Evolutionary conservation across 352 stramenopile species (phyloP), one percentile per base, ranked within the genome.

Genomic region (Globisporangium cederbergense): DNA sequence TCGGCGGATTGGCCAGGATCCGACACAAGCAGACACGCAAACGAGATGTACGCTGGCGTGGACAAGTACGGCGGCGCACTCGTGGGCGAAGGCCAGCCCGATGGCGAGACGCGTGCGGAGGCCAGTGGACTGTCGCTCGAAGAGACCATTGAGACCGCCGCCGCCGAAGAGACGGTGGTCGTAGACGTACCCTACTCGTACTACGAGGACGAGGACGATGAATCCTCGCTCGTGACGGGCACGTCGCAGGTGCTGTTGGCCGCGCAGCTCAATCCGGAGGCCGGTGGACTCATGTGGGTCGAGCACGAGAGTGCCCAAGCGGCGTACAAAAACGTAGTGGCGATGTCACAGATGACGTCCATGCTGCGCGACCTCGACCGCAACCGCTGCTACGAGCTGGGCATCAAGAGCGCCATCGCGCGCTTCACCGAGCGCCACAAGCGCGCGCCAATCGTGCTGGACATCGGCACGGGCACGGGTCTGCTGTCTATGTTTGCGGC

Each of bases 401-500:
- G 77, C 22, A 93, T 95, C 71, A 64, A 84, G 52, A 58, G 52
- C 43, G 77, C 79, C 11, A 93, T 95, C 62, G 67, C 70, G 4
- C 59, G 54, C 3, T 95, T 95, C 64, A 74, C 68, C 52, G 38
- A 56, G 9, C 55, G 70, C 40, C 68, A 79, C 18, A 64, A 75
- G 18, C 77, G 80, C 6, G 73, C 72, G 2, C 87, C 87, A 2
- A 54, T 92, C 25, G 83, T 93, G 10, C 74, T 95, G 6, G 87
- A 95, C 68, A 95, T 95, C 67, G 87, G 87, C 50, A 89, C 84
- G 0, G 87, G 87, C 4, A 95, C 87, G 2, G 87, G 87, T 0
- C 57, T 93, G 43, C 71, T 95, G n/a, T 84, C 91, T n/a, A 88
- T 98, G 74, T 86, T 97, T 67, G 93, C 91, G 11, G 84, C 88